These are phyloP conservation scores for Rhododendron molle DNA, from an alignment of 148 eudicot genomes.

Conservation along the genomic window DNA sequence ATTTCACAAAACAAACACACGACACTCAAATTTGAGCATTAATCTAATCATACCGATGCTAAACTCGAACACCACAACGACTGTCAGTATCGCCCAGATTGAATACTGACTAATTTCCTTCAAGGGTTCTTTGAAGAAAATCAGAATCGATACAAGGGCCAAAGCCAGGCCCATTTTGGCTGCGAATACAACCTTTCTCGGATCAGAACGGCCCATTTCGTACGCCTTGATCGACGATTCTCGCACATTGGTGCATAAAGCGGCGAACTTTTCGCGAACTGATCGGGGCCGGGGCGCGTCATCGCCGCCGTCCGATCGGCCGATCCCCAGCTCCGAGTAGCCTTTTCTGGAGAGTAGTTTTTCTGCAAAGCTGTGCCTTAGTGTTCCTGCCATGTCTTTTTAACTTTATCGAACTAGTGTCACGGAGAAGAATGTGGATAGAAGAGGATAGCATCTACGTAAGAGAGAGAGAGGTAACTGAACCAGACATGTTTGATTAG, in stretches of 20 bases:
- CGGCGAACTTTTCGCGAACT: not conserved
- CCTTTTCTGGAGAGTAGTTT: conserved; percentile 25
- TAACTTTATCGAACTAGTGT: not conserved
- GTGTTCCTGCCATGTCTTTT: conserved; percentile 35
- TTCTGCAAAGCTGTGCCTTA: conserved; percentile 28
- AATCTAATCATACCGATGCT: conserved; percentile 41
- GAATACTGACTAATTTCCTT: conserved; percentile 34
- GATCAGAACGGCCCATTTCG: conserved; percentile 59
- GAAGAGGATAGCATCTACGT: not conserved
- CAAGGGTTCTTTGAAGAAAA: conserved; percentile 50
- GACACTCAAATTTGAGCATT: not conserved
- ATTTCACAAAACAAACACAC: not conserved
- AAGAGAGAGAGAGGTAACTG: not conserved
- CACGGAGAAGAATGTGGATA: not conserved
- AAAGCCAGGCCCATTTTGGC: conserved; percentile 51
- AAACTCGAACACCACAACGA: conserved; percentile 61
- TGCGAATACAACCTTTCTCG: conserved; percentile 47
- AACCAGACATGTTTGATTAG: too few relatives aligned
- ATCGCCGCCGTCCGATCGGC: not conserved
- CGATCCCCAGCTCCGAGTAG: conserved; percentile 17
- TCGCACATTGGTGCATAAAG: conserved; percentile 13
- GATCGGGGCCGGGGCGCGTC: conserved; percentile 1
- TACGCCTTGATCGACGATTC: conserved; percentile 15
- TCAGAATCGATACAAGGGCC: conserved; percentile 45
- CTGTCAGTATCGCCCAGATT: conserved; percentile 64